Evolutionary conservation across 192 early-diverging fungal genomes (phyloP), one percentile per base, ranked within the genome.

Genomic region (Ramicandelaber brevisporus): DNA sequence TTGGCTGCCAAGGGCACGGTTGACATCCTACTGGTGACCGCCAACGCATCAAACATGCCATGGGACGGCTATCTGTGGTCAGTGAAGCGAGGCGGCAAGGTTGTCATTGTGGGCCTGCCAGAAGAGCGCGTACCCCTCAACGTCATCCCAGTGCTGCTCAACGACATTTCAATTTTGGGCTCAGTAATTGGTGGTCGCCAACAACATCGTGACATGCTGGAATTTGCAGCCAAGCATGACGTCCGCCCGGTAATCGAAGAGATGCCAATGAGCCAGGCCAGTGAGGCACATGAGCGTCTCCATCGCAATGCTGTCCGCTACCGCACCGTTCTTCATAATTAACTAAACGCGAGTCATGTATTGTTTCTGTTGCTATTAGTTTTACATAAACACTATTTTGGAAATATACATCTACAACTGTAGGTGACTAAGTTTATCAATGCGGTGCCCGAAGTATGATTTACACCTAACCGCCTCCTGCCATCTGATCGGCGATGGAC

Each of bases 241-340:
- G 56, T 76, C n/a, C 47, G 57, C 15, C 48, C 67, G 6, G 55
- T 44, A 56, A 44, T 72, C 24, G 56, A 69, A 38, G 55, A 44
- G 26, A 37, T 58, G 24, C 50, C 61, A n/a, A 38, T 66, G 41
- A 48, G 41, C 12, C 47, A 71, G 12, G 53, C 41, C 14, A 59
- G 63, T 24, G 46, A 50, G 30, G 71, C 55, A 6, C 32, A 67
- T 28, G 40, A 62, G 33, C 38, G 43, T 18, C 37, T 68, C 18
- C 52, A 50, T 30, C 42, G 57, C 13, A 60, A 62, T 17, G 48
- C 55, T 26, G 62, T 50, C n/a, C 46, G 52, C 26, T 71, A 65
- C 41, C 48, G 72, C 24, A 27, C 70, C 31, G 69, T 75, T 24
- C 40, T 70, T 28, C 55, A 70, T 29, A 73, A 58, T 31, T 53